These are phyloP conservation scores for Cephaloascus fragrans DNA, from an alignment of 805 yeast genomes.

Conservation along the genomic window DNA sequence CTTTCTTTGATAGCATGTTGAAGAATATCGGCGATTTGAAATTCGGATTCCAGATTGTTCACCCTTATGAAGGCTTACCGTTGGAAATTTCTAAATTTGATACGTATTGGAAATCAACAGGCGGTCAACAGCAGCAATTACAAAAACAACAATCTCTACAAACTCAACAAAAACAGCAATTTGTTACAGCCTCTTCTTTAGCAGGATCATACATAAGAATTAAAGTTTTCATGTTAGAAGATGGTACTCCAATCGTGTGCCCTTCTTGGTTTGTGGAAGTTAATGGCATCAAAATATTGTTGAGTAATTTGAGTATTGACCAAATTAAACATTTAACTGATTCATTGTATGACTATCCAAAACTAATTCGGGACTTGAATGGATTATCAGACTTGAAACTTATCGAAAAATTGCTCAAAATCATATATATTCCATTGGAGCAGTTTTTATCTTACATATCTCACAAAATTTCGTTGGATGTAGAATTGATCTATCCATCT, in stretches of 20 bases:
- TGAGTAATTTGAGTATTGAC: constrained; percentile 46
- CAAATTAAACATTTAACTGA: constrained; percentile 23
- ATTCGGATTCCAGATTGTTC: constrained; percentile 72
- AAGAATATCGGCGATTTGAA: constrained; percentile 73
- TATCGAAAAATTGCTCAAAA: constrained; percentile 33
- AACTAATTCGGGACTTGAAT: constrained; percentile 26
- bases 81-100: constrained; percentile 87
- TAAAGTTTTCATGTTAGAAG: constrained; percentile 62
- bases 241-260: constrained; percentile 79
- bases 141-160: background rate
- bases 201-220: constrained; percentile 70
- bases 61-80: constrained; percentile 80
- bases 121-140: constrained; percentile 19
- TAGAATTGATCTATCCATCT: constrained; percentile 75
- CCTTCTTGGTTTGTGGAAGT: constrained; percentile 53
- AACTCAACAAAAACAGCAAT: constrained; percentile 7
- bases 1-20: constrained; percentile 73
- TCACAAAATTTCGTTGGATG: constrained; percentile 51
- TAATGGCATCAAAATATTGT: constrained; percentile 43
- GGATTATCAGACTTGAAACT: constrained; percentile 15
- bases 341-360: constrained; percentile 27
- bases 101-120: constrained; percentile 93
- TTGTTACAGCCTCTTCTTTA: constrained; percentile 86
- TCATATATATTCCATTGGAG: constrained; percentile 50
- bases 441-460: constrained; percentile 48